These are phyloP conservation scores for Prunus kanzakura DNA, from an alignment of 306 rosid genomes.

Conservation along the genomic window DNA sequence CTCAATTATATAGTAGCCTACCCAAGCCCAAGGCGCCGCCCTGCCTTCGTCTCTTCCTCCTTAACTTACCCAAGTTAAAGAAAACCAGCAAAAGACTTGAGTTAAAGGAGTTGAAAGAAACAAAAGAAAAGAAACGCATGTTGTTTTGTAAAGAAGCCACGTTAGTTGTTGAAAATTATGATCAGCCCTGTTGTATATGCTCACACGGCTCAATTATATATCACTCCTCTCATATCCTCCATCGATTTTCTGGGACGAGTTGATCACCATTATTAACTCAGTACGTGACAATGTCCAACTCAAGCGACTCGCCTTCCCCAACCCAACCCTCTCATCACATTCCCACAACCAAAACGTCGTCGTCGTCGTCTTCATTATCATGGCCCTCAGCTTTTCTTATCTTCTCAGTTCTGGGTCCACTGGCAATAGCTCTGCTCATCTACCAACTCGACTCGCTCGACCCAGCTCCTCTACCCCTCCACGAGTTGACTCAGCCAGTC, in stretches of 20 bases:
- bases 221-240: not conserved
- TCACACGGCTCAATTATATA: too few species aligned
- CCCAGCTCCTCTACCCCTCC: constrained; percentile 43
- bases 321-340: not conserved
- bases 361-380: not conserved
- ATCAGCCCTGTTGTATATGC: too few species aligned
- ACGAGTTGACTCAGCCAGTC: constrained; percentile 18
- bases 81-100: too few species aligned
- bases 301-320: not conserved
- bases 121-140: too few species aligned
- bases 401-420: constrained; percentile 17
- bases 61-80: too few species aligned
- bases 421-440: constrained; percentile 1
- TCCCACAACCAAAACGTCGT: not conserved
- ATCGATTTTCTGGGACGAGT: not conserved
- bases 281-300: not conserved
- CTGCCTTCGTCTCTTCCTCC: too few species aligned
- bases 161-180: too few species aligned
- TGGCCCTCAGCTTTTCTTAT: constrained; percentile 10
- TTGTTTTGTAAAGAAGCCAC: too few species aligned
- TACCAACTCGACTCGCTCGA: constrained; percentile 51
- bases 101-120: too few species aligned
- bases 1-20: too few species aligned
- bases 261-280: not conserved
- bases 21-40: too few species aligned